A percentile compares a stretch with the other conserved stretches of the same genome.
Conservation (phyloP, 768 basidiomycete species). For the Kwoniella sp. region DNA sequence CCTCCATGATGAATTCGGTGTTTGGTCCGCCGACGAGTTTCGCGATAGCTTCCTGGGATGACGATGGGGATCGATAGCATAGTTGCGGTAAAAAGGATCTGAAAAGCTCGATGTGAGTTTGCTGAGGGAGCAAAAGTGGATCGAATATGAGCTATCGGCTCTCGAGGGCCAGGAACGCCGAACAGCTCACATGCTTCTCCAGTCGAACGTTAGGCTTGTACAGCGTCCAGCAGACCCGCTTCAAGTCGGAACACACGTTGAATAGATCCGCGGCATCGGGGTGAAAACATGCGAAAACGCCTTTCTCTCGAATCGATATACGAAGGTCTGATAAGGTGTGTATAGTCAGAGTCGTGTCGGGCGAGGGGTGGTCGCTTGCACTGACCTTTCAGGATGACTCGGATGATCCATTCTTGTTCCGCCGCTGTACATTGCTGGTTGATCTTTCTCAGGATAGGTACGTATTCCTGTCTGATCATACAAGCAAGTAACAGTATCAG, state of each 20-base stretch:
- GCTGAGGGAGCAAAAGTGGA: too few species aligned
- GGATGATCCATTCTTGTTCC: conserved; percentile 94
- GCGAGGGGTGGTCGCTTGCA: neutral
- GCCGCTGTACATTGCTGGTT: conserved; percentile 68
- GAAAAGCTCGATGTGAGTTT: conserved; percentile 80
- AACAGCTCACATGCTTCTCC: conserved; percentile 48
- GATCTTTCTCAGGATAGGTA: conserved; percentile 72
- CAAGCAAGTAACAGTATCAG: neutral
- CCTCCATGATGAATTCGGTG: conserved; percentile 82
- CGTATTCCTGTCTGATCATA: conserved; percentile 67
- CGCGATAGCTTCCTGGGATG: conserved; percentile 77
- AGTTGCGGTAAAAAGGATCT: conserved; percentile 91
- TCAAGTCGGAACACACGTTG: conserved; percentile 94
- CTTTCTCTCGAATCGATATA: conserved; percentile 91
- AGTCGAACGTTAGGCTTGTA: conserved; percentile 70
- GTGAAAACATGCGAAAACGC: conserved; percentile 87
- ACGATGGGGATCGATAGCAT: conserved; percentile 77
- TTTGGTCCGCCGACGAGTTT: conserved; percentile 71
- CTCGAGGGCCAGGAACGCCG: too few species aligned
- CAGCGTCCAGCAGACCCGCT: conserved; percentile 86
- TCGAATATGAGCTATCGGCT: neutral
- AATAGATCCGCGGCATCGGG: conserved; percentile 91
- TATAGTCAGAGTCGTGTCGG: neutral
- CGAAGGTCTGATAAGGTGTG: conserved; percentile 68
- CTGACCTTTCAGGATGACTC: conserved; percentile 89